Percentiles rank a stretch among this genome's conserved stretches.
Conservation (phyloP, 352 stramenopile species). For the Peronospora destructor region DNA sequence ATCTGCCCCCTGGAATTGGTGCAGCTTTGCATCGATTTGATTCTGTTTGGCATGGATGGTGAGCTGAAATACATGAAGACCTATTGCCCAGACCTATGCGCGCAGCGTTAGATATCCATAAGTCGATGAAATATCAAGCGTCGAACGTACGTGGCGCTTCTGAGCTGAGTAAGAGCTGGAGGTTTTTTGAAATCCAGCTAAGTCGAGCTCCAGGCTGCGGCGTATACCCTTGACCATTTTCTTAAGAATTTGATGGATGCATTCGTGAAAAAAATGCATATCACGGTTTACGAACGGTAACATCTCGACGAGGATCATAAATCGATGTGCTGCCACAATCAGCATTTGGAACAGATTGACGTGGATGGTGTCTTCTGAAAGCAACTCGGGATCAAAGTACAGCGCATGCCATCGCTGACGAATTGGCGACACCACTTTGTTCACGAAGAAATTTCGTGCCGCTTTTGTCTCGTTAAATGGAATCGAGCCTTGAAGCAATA, state of each 20-base stretch:
- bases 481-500: conserved; percentile 37
- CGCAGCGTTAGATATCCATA: not conserved
- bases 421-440: conserved; percentile 55
- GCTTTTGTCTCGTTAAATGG: conserved; percentile 54
- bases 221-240: conserved; percentile 48
- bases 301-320: conserved; percentile 46
- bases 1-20: conserved; percentile 4
- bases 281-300: conserved; percentile 42
- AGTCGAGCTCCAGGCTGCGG: conserved; percentile 21
- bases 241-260: conserved; percentile 29
- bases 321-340: conserved; percentile 40
- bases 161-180: conserved; percentile 1
- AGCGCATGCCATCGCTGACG: conserved; percentile 64
- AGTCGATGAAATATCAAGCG: not conserved
- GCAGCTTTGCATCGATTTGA: conserved; percentile 8
- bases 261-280: conserved; percentile 38
- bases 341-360: conserved; percentile 62
- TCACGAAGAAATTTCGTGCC: conserved; percentile 46
- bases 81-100: conserved; percentile 38
- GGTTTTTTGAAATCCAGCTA: not conserved
- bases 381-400: conserved; percentile 46
- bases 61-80: conserved; percentile 35
- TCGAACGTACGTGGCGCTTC: conserved; percentile 21
- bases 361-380: conserved; percentile 36
- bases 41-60: conserved; percentile 21